phyloP scores from a whole-genome alignment of 495 filamentous ascomycete species.

The Pseudevernia furfuracea region DNA sequence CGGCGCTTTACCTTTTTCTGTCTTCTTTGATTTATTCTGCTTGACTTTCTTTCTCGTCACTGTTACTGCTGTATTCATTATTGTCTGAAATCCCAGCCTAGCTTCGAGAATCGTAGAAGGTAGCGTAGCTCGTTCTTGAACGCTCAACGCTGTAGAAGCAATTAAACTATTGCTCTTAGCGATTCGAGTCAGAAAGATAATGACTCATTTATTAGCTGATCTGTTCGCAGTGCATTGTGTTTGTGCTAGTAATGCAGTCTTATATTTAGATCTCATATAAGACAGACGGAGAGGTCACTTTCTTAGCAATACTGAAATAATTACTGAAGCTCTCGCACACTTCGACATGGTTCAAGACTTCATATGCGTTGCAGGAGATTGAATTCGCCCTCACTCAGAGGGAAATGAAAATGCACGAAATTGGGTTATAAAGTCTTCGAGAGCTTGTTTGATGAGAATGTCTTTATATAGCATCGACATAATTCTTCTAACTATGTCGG shows the following conservation, averaged over 20 bases:
- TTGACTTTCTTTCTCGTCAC: not conserved
- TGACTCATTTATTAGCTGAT: not conserved
- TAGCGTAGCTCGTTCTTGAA: not conserved
- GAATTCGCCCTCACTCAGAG: not conserved
- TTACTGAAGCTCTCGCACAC: not conserved
- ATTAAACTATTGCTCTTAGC: not conserved
- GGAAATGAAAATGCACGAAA: not conserved
- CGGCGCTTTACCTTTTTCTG: not conserved
- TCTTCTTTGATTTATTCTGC: not conserved
- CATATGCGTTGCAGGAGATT: not conserved
- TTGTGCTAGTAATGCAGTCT: not conserved
- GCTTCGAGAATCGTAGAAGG: not conserved
- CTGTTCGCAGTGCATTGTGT: not conserved
- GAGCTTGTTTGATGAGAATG: not conserved
- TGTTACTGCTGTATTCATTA: not conserved
- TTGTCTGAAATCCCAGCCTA: not conserved
- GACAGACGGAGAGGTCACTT: not conserved
- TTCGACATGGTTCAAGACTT: not conserved
- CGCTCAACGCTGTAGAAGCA: not conserved
- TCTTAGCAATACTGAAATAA: not conserved
- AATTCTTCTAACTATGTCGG: not conserved
- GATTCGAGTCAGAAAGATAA: not conserved
- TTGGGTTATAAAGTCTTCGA: not conserved
- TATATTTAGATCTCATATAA: not conserved
- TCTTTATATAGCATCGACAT: not conserved